Evolutionary conservation across 2,329 filamentous ascomycete genomes (phyloP), one percentile per base, ranked within the genome.

Genomic region (Ophiocordyceps robertsii): DNA sequence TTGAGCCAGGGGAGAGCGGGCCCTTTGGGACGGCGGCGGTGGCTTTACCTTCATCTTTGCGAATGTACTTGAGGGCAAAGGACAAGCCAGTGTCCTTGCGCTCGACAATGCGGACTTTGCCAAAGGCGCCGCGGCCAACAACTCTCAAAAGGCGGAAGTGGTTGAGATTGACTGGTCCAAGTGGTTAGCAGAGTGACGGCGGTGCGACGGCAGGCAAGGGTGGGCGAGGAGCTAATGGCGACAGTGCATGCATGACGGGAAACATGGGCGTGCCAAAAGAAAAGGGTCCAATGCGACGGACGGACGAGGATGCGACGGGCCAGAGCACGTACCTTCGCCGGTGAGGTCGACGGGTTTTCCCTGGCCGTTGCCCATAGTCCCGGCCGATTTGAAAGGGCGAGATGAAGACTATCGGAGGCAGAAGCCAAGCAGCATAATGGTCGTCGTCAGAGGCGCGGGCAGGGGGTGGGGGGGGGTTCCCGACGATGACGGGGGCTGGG

Each of bases 41-140:
- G 3, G 24, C 24, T 6, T 48, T 57, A 89, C 88, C 85, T 77
- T 96, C 90, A 83, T 96, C 90, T 75, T 95, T 96, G 52, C 89
- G 81, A 50, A 96, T 96, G 63, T 96, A 96, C 65, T 98, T 98
- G 50, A 98, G 73, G 37, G 92, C 92, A 64, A 98, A 98, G 3
- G 89, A 90, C 55, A 96, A 67, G 44, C 81, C 82, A 2, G 88
- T 95, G 60, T 98, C 92, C 66, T 96, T 96, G 52, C 89, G 80
- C 72, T 98, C 92, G 58, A 98, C 92, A 52, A 98, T 98, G 56
- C 92, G 84, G 47, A 98, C 92, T 67, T 98, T 98, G 56, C 92
- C 92, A 69, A 98, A 98, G 44, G 92, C 92, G 56, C 92, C 92
- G 64, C 95, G 93, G 51, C 92, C 92, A 53, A 98, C 92, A 49